phyloP scores from a whole-genome alignment of 2,329 filamentous ascomycete genomes.

The Massarina eburnea region DNA sequence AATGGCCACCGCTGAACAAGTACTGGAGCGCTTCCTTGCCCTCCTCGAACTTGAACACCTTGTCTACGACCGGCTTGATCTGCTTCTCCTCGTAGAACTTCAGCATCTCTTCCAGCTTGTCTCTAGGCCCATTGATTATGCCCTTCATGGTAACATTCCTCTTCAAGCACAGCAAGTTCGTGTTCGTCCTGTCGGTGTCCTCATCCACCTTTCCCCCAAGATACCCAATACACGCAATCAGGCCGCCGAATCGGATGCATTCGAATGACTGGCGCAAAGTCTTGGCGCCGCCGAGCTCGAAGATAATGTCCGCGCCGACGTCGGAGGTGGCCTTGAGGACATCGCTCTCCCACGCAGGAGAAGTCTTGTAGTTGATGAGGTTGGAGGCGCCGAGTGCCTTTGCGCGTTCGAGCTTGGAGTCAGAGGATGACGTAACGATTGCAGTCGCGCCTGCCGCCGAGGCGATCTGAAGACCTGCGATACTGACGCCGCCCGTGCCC shows the following conservation, averaged over 20 bases:
- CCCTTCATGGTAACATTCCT: conserved; percentile 59
- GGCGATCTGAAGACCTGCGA: conserved; percentile 46
- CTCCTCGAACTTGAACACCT: conserved; percentile 42
- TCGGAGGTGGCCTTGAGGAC: conserved; percentile 52
- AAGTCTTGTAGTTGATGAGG: conserved; percentile 63
- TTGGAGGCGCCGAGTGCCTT: conserved; percentile 60
- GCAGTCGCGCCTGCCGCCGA: conserved; percentile 48
- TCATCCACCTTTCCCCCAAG: conserved; percentile 58
- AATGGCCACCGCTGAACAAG: conserved; percentile 39
- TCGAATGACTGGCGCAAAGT: conserved; percentile 52
- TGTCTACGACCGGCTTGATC: conserved; percentile 46
- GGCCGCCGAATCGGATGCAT: conserved; percentile 45
- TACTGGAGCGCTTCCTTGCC: conserved; percentile 31
- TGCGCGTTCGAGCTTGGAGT: conserved; percentile 56
- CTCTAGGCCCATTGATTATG: conserved; percentile 64
- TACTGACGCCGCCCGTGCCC: conserved; percentile 49
- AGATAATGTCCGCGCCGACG: conserved; percentile 51
- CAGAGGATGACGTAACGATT: conserved; percentile 62
- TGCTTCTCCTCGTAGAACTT: conserved; percentile 45
- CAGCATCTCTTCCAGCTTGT: conserved; percentile 51
- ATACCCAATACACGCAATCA: conserved; percentile 47
- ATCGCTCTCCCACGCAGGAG: conserved; percentile 61
- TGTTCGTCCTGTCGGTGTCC: conserved; percentile 57
- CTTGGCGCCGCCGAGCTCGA: conserved; percentile 55
- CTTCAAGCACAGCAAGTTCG: conserved; percentile 59